phyloP scores from a whole-genome alignment of 495 filamentous ascomycete species.

The Neurospora hispaniola region DNA sequence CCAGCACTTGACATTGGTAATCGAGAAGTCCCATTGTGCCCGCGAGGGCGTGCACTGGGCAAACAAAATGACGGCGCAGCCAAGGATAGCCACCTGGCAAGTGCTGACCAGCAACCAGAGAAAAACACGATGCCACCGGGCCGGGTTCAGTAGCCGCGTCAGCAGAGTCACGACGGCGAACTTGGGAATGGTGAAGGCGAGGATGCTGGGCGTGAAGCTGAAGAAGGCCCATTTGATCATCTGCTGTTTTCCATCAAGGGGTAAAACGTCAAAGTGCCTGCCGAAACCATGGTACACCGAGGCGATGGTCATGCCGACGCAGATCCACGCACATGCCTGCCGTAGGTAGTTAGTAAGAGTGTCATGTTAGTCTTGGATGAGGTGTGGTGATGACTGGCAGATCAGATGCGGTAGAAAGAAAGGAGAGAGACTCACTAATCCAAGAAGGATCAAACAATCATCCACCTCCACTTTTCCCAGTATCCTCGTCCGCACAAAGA shows the following conservation, averaged over 20 bases:
- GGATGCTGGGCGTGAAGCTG: constrained; percentile 18
- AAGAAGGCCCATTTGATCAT: constrained; percentile 12
- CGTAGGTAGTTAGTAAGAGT: neutral
- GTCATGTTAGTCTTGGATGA: neutral
- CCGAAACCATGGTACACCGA: constrained; percentile 10
- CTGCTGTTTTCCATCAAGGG: neutral
- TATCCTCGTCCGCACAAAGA: constrained; percentile 13
- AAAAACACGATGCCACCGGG: constrained; percentile 2
- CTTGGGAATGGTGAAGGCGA: constrained; percentile 17
- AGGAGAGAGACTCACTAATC: constrained; percentile 7
- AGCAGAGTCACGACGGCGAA: constrained; percentile 18
- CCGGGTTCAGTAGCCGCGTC: constrained; percentile 12
- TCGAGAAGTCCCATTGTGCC: constrained; percentile 9
- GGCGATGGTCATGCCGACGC: constrained; percentile 1
- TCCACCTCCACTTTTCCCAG: constrained; percentile 15
- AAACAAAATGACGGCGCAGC: constrained; percentile 16
- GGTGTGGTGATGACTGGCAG: neutral
- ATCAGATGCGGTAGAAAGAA: neutral
- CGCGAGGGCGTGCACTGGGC: constrained; percentile 15
- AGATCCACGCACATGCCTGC: neutral
- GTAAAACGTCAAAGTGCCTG: constrained; percentile 4
- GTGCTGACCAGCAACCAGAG: constrained; percentile 18
- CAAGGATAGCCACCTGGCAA: constrained; percentile 15
- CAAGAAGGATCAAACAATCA: constrained; percentile 13
- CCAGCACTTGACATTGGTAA: constrained; percentile 20